phyloP scores from a whole-genome alignment of 2,329 filamentous ascomycete species.

The Rachicladosporium sp. region DNA sequence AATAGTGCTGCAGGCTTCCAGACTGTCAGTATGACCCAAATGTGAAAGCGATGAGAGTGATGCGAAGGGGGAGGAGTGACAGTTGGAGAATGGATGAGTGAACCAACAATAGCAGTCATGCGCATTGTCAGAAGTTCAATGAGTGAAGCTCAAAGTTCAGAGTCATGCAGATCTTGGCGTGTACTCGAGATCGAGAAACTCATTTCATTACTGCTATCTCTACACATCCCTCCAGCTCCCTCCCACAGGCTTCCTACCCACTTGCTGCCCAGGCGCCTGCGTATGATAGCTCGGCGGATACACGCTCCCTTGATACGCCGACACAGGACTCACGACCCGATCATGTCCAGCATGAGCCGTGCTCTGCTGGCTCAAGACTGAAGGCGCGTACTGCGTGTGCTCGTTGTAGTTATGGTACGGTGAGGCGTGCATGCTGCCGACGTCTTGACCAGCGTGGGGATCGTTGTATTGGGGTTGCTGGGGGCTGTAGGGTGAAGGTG shows the following conservation, averaged over 20 bases:
- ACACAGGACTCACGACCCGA: slow-evolving; percentile 6
- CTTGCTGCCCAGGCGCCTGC: slow-evolving; percentile 2
- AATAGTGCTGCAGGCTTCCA: no score
- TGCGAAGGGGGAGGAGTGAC: no score
- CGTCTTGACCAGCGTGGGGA: slow-evolving; percentile 2
- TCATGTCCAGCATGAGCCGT: slow-evolving; percentile 5
- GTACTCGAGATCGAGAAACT: no score
- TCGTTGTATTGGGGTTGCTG: slow-evolving; percentile 2
- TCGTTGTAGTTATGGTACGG: slow-evolving; percentile 17
- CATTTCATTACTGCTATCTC: no score
- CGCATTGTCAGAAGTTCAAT: no score
- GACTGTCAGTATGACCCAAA: no score
- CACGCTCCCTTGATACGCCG: slow-evolving; percentile 11
- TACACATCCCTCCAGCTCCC: slow-evolving; percentile 24
- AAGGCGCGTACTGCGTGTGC: slow-evolving; percentile 7
- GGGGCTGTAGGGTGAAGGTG: slow-evolving; percentile 1
- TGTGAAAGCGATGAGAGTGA: no score
- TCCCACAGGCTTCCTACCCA: slow-evolving; percentile 20
- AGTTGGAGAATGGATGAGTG: no score
- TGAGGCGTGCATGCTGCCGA: slow-evolving; percentile 13
- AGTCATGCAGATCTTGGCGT: no score
- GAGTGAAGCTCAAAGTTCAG: no score
- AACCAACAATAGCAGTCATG: no score
- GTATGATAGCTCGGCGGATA: slow-evolving; percentile 14
- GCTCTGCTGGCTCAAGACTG: slow-evolving; percentile 6